Conservation (phyloP, 257 asterid species). For the Solanum bukasovii region DNA sequence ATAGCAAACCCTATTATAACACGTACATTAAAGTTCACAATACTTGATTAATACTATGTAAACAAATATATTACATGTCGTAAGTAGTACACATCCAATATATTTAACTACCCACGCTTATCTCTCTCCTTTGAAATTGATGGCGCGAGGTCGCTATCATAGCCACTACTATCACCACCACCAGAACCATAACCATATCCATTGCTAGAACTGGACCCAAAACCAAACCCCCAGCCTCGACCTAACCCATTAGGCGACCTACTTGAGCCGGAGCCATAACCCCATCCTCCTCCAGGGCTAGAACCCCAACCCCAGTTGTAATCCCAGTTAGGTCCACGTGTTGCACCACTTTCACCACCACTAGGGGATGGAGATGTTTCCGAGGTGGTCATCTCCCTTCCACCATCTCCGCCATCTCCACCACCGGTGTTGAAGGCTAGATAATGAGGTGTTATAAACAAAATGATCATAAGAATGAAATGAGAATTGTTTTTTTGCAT, state of each 20-base stretch:
- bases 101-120: neutral
- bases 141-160: neutral
- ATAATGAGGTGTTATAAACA: neutral
- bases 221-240: conserved; percentile 14
- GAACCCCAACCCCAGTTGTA: conserved; percentile 39
- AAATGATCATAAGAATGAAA: neutral
- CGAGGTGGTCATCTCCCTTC: neutral
- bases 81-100: neutral
- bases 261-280: conserved; percentile 29
- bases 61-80: neutral
- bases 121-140: neutral
- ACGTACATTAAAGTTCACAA: neutral
- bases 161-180: neutral
- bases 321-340: conserved; percentile 17
- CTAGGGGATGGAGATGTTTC: neutral
- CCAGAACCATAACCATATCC: conserved; percentile 9
- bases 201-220: conserved; percentile 7
- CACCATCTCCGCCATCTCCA: neutral
- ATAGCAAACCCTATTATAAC: neutral
- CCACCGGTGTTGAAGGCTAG: neutral
- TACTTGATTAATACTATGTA: neutral
- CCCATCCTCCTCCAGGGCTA: conserved; percentile 28
- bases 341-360: conserved; percentile 18
- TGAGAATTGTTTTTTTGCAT: neutral
- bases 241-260: conserved; percentile 20